Conservation (phyloP, 441 rosid genomes). For the Flueggea neowawraea region DNA sequence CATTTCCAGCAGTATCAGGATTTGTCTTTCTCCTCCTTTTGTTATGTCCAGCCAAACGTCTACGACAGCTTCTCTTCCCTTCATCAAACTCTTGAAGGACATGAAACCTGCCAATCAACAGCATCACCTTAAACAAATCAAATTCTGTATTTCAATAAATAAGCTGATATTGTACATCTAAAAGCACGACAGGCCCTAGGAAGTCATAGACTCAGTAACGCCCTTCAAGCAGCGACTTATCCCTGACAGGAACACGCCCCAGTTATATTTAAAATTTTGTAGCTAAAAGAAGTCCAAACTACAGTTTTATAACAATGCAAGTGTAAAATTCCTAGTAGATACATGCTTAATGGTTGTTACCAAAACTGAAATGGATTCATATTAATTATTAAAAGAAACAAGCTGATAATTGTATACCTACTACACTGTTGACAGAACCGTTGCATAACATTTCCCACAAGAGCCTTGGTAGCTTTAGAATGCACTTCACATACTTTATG, state of each 20-base stretch:
- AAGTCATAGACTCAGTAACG: neutral
- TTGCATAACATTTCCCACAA: slow-evolving; percentile 89
- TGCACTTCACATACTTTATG: slow-evolving; percentile 98
- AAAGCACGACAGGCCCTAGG: neutral
- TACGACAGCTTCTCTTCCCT: slow-evolving; percentile 97
- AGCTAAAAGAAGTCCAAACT: no score
- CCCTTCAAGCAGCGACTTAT: neutral
- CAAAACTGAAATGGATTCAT: neutral
- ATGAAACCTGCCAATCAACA: slow-evolving; percentile 64
- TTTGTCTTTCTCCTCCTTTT: slow-evolving; percentile 92
- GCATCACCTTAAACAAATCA: neutral
- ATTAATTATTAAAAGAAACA: neutral
- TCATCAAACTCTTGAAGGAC: slow-evolving; percentile 98
- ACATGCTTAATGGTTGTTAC: neutral
- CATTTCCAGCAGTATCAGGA: slow-evolving; percentile 51
- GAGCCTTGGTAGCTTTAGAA: slow-evolving; percentile 88
- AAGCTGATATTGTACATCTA: neutral
- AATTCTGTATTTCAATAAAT: neutral
- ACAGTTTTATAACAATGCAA: no score
- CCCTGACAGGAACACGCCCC: neutral
- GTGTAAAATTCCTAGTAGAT: no score
- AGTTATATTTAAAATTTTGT: neutral
- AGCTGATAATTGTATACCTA: slow-evolving; percentile 42
- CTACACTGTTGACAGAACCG: slow-evolving; percentile 99
- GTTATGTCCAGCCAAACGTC: slow-evolving; percentile 98